A percentile compares a stretch with the other conserved stretches of the same genome.
phyloP scores from a whole-genome alignment of 331 rosid genomes.

The Rhamnella rubrinervis region DNA sequence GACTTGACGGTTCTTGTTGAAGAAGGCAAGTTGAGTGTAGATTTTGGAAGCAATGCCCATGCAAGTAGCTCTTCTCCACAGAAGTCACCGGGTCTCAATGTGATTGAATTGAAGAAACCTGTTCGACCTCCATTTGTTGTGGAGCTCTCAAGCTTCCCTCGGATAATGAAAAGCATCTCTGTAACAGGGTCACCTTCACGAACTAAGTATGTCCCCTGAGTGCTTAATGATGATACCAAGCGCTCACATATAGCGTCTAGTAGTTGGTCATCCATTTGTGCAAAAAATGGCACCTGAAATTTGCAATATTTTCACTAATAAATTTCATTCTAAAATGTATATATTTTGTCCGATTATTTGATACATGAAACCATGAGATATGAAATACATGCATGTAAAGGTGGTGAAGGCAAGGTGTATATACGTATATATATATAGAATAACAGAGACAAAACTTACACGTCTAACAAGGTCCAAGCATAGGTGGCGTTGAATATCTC shows the following conservation, averaged over 20 bases:
- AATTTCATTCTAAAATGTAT: too few relatives aligned
- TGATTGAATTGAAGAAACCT: constrained; percentile 83
- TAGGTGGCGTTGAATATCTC: constrained; percentile 87
- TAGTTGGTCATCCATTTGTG: constrained; percentile 86
- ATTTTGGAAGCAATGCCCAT: constrained; percentile 94
- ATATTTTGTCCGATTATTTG: too few relatives aligned
- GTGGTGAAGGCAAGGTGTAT: too few relatives aligned
- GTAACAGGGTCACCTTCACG: constrained; percentile 93
- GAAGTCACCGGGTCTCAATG: constrained; percentile 80
- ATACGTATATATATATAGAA: background rate
- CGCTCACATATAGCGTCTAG: constrained; percentile 91
- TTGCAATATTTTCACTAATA: background rate
- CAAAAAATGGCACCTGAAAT: constrained; percentile 83
- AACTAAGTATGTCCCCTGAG: constrained; percentile 73
- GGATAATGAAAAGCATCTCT: constrained; percentile 83
- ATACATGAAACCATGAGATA: too few relatives aligned
- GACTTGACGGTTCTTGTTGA: constrained; percentile 84
- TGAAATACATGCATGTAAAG: too few relatives aligned
- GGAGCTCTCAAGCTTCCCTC: constrained; percentile 91
- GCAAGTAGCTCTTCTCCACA: constrained; percentile 96
- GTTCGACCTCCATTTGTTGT: constrained; percentile 92
- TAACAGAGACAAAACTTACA: constrained; percentile 41
- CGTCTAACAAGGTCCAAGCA: constrained; percentile 90
- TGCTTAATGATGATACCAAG: constrained; percentile 68
- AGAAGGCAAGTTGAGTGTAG: constrained; percentile 72